Evolutionary conservation across 73 alveolate species (phyloP).

Genomic region (Paraurostyla sp.): DNA sequence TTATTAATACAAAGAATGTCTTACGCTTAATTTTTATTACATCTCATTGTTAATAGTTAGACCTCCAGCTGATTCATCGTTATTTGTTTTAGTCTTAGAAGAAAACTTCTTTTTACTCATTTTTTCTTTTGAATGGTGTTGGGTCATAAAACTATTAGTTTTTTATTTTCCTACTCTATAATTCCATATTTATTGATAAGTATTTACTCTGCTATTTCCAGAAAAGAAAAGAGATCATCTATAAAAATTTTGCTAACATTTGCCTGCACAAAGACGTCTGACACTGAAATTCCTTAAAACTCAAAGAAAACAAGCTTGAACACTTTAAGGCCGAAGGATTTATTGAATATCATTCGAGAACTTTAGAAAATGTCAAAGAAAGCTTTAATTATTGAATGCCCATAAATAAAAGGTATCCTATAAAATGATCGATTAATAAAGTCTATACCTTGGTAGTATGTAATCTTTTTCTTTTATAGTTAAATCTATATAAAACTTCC

Average conservation of each 20-base stretch:
- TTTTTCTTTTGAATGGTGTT: not conserved
- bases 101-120: conserved; percentile 12
- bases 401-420: conserved; percentile 19
- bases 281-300: conserved; percentile 4
- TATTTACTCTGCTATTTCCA: conserved; percentile 35
- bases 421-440: not conserved
- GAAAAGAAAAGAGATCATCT: conserved; percentile 18
- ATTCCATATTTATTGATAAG: not conserved
- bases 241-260: not conserved
- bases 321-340: conserved; percentile 6
- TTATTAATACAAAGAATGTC: not conserved
- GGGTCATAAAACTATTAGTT: too few relatives aligned
- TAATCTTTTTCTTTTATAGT: conserved; percentile 14
- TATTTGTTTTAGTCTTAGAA: not conserved
- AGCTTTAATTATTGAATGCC: conserved; percentile 22
- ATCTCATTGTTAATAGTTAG: not conserved
- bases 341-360: conserved; percentile 12
- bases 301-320: conserved; percentile 8
- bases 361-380: conserved; percentile 27
- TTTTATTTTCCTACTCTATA: conserved; percentile 17
- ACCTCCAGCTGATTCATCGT: not conserved
- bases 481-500: conserved; percentile 6
- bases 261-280: not conserved
- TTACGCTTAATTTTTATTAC: conserved; percentile 12
- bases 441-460: not conserved